Evolutionary conservation across 78 protist species (phyloP), one percentile per base, ranked within the genome.

Genomic region (Emiliania huxleyi): DNA sequence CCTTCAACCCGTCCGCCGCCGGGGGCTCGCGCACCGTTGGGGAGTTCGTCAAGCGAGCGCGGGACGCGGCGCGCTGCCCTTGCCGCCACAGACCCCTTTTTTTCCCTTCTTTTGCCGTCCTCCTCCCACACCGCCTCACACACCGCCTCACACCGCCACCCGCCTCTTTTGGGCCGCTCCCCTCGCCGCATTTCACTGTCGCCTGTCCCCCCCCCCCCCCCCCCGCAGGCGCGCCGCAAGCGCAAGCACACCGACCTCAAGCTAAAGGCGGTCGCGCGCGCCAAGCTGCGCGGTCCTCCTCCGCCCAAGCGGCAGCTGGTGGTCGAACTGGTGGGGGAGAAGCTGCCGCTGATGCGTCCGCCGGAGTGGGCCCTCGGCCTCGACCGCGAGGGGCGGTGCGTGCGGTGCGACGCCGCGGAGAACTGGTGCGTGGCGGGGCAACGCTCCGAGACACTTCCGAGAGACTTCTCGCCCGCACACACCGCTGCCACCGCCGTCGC

Each of bases 161-260:
- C n/a, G n/a, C n/a, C n/a, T n/a, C n/a, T n/a, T n/a, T n/a, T n/a
- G n/a, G n/a, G n/a, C n/a, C n/a, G n/a, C n/a, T n/a, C n/a, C n/a
- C n/a, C n/a, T n/a, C n/a, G n/a, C n/a, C n/a, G n/a, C n/a, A n/a
- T n/a, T n/a, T n/a, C n/a, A n/a, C n/a, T n/a, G n/a, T n/a, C n/a
- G n/a, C n/a, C n/a, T n/a, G n/a, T n/a, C n/a, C n/a, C n/a, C n/a
- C n/a, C n/a, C n/a, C n/a, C n/a, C n/a, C n/a, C n/a, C n/a, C n/a
- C n/a, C n/a, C n/a, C n/a, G n/a, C n/a, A n/a, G 5, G 71, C 71
- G 33, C 11, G 81, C 19, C 37, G 81, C 33, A 71, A 71, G 81
- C 81, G 81, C 81, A 71, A 71, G 81, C 81, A 71, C 81, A 71
- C 81, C 2, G 81, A 71, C 18, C 81, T 71, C 40, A 29, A 71